phyloP scores from a whole-genome alignment of 345 rosid species.

The Triadica sebifera region DNA sequence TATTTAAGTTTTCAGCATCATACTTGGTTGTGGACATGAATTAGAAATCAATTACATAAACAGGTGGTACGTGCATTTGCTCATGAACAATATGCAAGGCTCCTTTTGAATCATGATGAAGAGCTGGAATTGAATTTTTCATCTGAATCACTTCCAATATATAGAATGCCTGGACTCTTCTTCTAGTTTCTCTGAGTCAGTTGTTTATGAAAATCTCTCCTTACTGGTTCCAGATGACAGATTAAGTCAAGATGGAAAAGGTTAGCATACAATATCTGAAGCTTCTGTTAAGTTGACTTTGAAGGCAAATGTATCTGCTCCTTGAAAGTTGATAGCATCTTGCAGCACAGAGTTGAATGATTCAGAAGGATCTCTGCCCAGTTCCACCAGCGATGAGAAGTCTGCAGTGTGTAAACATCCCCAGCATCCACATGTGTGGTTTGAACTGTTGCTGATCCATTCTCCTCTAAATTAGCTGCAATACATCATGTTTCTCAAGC shows the following conservation, averaged over 20 bases:
- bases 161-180: conserved; percentile 50
- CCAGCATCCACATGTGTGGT: conserved; percentile 38
- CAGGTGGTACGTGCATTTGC: conserved; percentile 94
- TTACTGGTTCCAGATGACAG: conserved; percentile 34
- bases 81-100: conserved; percentile 94
- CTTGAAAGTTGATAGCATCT: conserved; percentile 29
- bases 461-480: conserved; percentile 82
- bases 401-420: conserved; percentile 37
- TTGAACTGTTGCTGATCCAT: conserved; percentile 56
- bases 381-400: conserved; percentile 32
- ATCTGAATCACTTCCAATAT: conserved; percentile 47
- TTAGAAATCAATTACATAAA: conserved; percentile 21
- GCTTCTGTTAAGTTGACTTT: conserved; percentile 38
- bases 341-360: conserved; percentile 24
- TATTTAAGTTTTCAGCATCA: neutral
- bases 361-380: conserved; percentile 23
- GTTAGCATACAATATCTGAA: conserved; percentile 30
- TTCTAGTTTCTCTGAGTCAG: conserved; percentile 36
- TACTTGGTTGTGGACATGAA: conserved; percentile 1
- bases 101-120: conserved; percentile 67
- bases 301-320: conserved; percentile 35
- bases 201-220: conserved; percentile 33
- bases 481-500: conserved; percentile 96
- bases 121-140: conserved; percentile 57
- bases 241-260: conserved; percentile 24